These are phyloP conservation scores for Dactylis glomerata DNA, from an alignment of 176 grass and related monocot species.

Conservation along the genomic window DNA sequence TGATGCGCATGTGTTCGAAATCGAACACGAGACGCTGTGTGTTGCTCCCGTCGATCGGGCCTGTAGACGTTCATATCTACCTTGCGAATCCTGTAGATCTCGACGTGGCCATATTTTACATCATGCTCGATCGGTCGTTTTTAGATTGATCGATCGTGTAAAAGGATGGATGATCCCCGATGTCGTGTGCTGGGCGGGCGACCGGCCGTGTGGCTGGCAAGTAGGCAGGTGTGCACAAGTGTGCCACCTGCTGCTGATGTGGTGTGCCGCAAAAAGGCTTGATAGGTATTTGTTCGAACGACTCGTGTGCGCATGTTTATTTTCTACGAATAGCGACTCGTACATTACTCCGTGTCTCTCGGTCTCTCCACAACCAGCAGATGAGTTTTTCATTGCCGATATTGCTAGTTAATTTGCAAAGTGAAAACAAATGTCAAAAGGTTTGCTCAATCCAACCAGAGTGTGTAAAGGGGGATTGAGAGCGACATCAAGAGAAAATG, in stretches of 20 bases:
- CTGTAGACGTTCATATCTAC: no score
- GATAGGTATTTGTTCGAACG: neutral
- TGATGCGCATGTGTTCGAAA: no score
- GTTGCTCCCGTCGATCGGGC: no score
- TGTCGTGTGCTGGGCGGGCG: no score
- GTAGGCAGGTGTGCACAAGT: neutral
- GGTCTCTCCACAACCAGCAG: neutral
- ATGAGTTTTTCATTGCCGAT: neutral
- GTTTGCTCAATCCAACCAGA: neutral
- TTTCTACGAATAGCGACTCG: neutral
- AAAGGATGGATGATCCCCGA: no score
- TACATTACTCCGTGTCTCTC: neutral
- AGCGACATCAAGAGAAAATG: neutral
- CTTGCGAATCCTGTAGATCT: no score
- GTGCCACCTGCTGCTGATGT: conserved; percentile 17
- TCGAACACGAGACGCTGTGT: no score
- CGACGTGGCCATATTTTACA: no score
- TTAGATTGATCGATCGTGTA: no score
- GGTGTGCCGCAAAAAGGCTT: neutral
- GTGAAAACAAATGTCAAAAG: conserved; percentile 13
- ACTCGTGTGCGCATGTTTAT: neutral
- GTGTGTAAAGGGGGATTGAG: neutral
- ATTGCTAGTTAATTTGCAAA: conserved; percentile 22
- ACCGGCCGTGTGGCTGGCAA: no score
- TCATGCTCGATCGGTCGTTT: no score